A percentile compares a stretch with the other conserved stretches of the same genome.
phyloP scores from a whole-genome alignment of 805 yeast species.

The Cyberlindnera suaveolens region DNA sequence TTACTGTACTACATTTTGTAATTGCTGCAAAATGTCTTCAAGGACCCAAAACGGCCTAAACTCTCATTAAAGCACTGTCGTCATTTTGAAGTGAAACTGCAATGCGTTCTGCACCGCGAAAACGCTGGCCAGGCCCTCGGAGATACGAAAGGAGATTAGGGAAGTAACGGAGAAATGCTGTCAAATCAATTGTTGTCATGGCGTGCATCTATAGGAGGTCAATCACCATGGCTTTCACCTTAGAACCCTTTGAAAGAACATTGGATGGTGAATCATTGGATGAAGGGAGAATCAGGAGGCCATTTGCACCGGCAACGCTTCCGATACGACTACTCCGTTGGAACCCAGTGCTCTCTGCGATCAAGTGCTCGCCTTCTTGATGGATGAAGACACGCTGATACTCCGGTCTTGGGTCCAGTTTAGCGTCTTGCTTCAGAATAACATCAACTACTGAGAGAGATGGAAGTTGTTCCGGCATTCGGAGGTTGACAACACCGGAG shows the following conservation, averaged over 20 bases:
- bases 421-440: conserved; percentile 25
- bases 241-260: conserved; percentile 15
- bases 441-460: conserved; percentile 31
- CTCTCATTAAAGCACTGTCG: too few relatives aligned
- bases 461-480: conserved; percentile 16
- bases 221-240: conserved; percentile 25
- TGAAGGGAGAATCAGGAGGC: conserved; percentile 38
- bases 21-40: too few relatives aligned
- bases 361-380: conserved; percentile 25
- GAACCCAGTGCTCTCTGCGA: conserved; percentile 40
- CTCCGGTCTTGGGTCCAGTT: conserved; percentile 45
- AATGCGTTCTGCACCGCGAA: too few relatives aligned
- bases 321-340: conserved; percentile 47
- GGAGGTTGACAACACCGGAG: conserved; percentile 25
- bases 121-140: not conserved
- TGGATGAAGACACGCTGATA: conserved; percentile 38
- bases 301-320: conserved; percentile 42
- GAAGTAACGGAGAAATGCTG: not conserved
- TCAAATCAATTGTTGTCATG: too few relatives aligned
- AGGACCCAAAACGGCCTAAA: too few relatives aligned
- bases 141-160: not conserved
- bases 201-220: conserved; percentile 11
- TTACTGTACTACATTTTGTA: too few relatives aligned
- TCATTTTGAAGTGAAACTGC: too few relatives aligned
- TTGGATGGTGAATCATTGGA: conserved; percentile 7